Evolutionary conservation across 176 grass and related monocot species (phyloP).

Genomic region (Coix lacrymajobi): DNA sequence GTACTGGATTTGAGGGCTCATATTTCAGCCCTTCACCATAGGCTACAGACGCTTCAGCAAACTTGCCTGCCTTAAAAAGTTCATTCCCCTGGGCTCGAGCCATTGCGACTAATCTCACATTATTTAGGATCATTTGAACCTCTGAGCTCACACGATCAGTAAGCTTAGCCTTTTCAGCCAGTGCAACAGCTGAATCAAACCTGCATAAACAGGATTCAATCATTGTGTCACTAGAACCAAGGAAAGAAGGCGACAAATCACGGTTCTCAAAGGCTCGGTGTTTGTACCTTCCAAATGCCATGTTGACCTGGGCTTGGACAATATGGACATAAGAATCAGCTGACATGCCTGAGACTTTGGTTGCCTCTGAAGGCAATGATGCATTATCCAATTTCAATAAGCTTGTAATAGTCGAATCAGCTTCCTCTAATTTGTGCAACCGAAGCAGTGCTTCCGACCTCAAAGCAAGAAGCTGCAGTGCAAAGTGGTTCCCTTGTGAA

Average conservation of each 20-base stretch:
- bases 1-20: constrained; percentile 44
- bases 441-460: constrained; percentile 76
- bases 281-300: constrained; percentile 76
- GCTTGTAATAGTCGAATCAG: constrained; percentile 43
- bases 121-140: constrained; percentile 32
- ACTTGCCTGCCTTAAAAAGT: constrained; percentile 44
- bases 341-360: constrained; percentile 51
- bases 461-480: constrained; percentile 58
- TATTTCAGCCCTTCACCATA: constrained; percentile 67
- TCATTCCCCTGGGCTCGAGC: constrained; percentile 55
- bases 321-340: constrained; percentile 53
- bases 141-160: constrained; percentile 45
- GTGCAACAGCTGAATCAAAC: constrained; percentile 54
- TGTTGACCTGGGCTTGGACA: constrained; percentile 69
- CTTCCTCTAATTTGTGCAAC: constrained; percentile 58
- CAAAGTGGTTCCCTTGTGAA: not conserved
- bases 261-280: not conserved
- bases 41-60: constrained; percentile 41
- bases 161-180: constrained; percentile 52
- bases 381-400: constrained; percentile 23
- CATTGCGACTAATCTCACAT: constrained; percentile 34
- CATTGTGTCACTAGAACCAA: not conserved
- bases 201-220: constrained; percentile 32
- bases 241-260: not conserved
- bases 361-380: constrained; percentile 21